Conservation (phyloP, 2,329 filamentous ascomycete species). For the Diaporthe sp. region DNA sequence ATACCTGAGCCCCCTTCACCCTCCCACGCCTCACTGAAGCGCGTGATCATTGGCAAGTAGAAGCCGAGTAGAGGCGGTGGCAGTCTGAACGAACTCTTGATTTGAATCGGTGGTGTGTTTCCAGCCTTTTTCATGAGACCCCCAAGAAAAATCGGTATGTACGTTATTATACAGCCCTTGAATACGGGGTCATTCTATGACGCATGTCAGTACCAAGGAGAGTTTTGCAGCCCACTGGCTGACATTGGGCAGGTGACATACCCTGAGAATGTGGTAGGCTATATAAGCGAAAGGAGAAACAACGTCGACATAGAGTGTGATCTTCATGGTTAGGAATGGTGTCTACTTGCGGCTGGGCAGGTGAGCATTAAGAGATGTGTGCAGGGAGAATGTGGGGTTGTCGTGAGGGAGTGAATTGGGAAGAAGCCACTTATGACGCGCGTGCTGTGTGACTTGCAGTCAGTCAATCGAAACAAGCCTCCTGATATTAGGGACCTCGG, state of each 20-base stretch:
- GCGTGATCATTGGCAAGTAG: neutral
- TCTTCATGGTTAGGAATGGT: conserved; percentile 44
- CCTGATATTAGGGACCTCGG: neutral
- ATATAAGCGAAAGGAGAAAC: conserved; percentile 58
- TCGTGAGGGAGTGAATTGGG: no score
- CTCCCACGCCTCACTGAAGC: neutral
- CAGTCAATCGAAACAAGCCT: neutral
- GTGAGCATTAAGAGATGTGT: neutral
- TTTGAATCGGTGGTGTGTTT: conserved; percentile 53
- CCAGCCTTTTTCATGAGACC: conserved; percentile 55
- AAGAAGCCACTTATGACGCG: neutral
- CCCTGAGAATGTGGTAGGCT: conserved; percentile 55
- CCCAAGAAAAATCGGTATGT: conserved; percentile 56
- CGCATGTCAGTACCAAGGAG: neutral
- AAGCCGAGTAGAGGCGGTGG: neutral
- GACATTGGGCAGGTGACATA: conserved; percentile 44
- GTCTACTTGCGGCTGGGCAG: neutral
- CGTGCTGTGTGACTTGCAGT: neutral
- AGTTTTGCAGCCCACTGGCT: neutral
- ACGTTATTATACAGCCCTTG: conserved; percentile 48
- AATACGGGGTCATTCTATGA: conserved; percentile 35
- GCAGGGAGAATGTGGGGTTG: neutral
- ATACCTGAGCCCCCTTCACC: neutral
- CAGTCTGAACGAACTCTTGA: conserved; percentile 52
- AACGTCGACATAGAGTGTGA: conserved; percentile 56